Percentiles rank a stretch among this genome's conserved stretches.
Conservation (phyloP, 495 filamentous ascomycete species). For the Penicillium malachiteum region DNA sequence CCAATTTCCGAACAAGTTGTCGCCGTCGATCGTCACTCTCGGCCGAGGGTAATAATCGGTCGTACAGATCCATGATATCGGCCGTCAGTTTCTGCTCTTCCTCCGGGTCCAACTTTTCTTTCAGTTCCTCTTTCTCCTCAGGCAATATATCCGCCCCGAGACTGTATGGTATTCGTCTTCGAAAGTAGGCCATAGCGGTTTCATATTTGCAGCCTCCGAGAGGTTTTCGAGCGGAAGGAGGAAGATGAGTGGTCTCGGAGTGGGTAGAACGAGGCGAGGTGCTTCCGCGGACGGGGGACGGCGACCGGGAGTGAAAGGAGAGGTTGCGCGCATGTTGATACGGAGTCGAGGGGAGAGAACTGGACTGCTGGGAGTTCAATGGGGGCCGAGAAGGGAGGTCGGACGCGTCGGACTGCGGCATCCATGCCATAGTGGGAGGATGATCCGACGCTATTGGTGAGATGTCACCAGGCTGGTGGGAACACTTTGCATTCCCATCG, state of each 20-base stretch:
- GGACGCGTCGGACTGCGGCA: conserved; percentile 35
- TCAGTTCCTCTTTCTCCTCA: conserved; percentile 62
- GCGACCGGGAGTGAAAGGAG: conserved; percentile 80
- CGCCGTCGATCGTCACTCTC: conserved; percentile 73
- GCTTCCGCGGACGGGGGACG: conserved; percentile 74
- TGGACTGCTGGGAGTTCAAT: conserved; percentile 69
- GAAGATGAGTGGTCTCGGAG: conserved; percentile 76
- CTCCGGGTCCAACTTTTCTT: conserved; percentile 64
- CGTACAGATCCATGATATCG: conserved; percentile 81
- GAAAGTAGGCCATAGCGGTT: conserved; percentile 67
- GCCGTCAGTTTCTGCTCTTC: conserved; percentile 76
- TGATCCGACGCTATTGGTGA: conserved; percentile 45
- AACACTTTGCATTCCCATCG: conserved; percentile 46
- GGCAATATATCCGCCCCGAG: conserved; percentile 74
- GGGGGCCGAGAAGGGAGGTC: conserved; percentile 41
- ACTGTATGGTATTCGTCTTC: conserved; percentile 86
- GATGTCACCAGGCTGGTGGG: conserved; percentile 39
- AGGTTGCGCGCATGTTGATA: conserved; percentile 84
- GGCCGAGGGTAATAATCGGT: conserved; percentile 76
- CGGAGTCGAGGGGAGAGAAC: conserved; percentile 90
- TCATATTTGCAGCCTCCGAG: conserved; percentile 77
- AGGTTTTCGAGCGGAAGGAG: conserved; percentile 62
- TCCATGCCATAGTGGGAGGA: conserved; percentile 45
- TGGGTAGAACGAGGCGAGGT: conserved; percentile 88
- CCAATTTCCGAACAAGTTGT: conserved; percentile 79